Conservation (phyloP, 1,139 yeast genomes). For the Debaryomyces sp. region DNA sequence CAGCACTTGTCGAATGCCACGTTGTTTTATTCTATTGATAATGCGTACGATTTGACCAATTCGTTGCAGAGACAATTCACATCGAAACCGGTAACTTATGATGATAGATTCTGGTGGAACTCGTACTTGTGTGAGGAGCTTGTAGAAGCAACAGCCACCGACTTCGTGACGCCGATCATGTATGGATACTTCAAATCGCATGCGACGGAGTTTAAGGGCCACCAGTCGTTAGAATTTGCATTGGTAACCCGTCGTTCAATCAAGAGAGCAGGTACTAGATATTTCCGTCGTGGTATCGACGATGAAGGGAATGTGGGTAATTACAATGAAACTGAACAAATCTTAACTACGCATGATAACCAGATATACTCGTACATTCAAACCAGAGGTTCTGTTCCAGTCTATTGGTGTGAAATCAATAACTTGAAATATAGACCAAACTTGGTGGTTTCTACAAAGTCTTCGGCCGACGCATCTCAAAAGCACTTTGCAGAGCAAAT, state of each 20-base stretch:
- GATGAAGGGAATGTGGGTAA: conserved; percentile 77
- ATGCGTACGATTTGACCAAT: conserved; percentile 80
- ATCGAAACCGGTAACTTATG: conserved; percentile 29
- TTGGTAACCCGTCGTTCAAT: conserved; percentile 79
- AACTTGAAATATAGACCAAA: conserved; percentile 84
- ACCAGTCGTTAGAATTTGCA: conserved; percentile 43
- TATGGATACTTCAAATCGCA: conserved; percentile 76
- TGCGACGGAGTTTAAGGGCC: conserved; percentile 53
- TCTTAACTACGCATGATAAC: conserved; percentile 54
- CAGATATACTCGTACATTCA: conserved; percentile 73
- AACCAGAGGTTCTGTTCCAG: conserved; percentile 96
- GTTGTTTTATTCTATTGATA: conserved; percentile 63
- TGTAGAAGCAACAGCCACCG: conserved; percentile 43
- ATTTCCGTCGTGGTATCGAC: conserved; percentile 93
- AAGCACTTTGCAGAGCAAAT: conserved; percentile 77
- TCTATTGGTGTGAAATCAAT: conserved; percentile 95
- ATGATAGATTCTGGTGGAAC: conserved; percentile 91
- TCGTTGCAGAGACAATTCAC: conserved; percentile 64
- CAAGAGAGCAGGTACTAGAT: conserved; percentile 90
- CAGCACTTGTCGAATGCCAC: conserved; percentile 75
- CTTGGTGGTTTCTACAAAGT: conserved; percentile 63
- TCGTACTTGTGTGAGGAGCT: conserved; percentile 62
- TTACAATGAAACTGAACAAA: conserved; percentile 94
- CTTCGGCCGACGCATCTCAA: conserved; percentile 61
- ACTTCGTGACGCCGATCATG: conserved; percentile 74